Evolutionary conservation across 2,329 filamentous ascomycete species (phyloP), one percentile per base, ranked within the genome.

Genomic region (Trichoderma sp.): DNA sequence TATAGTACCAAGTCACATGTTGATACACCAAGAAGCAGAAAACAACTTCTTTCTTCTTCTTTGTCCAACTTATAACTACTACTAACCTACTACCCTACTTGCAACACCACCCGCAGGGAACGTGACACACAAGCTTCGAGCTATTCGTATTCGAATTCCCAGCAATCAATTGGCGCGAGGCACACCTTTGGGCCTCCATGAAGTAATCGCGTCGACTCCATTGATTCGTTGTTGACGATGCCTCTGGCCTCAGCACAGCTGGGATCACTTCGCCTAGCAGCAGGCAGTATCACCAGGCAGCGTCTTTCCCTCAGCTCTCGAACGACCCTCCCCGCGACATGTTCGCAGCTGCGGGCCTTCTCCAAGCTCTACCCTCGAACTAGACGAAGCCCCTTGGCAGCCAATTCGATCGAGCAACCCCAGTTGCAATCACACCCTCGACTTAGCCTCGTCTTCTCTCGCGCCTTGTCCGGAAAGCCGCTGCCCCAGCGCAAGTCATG

Each of bases 401-500:
- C 73, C 4, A 73, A 72, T 3, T 71, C 50, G 11, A 15, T 15
- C 43, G 32, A 32, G 50, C 61, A 26, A 36, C 55, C 6, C 13
- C 65, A 68, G n/a, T 53, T 53, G 47, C n/a, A 53, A 53, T 20
- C 34, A 20, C 65, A 26, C 28, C 55, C 28, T 23, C 55, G 55
- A n/a, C 28, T 50, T 23, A 68, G 50, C 34, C 61, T 73, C 30
- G 32, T 77, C 71, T 74, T 79, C 68, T 72, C 77, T 30, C 84
- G 85, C 72, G 77, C 78, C 6, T 77, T 89, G 20, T 90, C 88
- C 0, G 87, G 87, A 28, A 85, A 82, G 75, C 85, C 87, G 17
- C 81, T 87, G 4, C 85, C 85, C 7, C 85, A 87, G 74, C 75
- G 79, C 63, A 81, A 82, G 59, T 88, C 86, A 17, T 80, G 81